phyloP scores from a whole-genome alignment of 352 stramenopile species.

The Globisporangium cederbergense region DNA sequence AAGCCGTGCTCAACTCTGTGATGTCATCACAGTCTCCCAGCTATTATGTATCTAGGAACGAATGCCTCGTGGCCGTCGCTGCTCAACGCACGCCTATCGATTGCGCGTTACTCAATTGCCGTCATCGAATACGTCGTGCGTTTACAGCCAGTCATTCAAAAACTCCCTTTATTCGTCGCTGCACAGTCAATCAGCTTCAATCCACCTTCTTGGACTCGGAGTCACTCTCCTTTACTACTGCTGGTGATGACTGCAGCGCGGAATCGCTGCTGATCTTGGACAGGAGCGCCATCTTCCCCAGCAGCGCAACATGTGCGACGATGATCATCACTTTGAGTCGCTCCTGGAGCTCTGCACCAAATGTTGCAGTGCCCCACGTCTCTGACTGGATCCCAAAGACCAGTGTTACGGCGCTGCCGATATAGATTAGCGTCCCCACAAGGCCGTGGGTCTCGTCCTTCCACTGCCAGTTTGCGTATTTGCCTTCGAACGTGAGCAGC shows the following conservation, averaged over 20 bases:
- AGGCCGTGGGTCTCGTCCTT: conserved; percentile 69
- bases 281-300: conserved; percentile 16
- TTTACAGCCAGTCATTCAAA: no score
- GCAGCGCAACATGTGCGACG: conserved; percentile 43
- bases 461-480: conserved; percentile 60
- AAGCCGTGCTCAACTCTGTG: not conserved
- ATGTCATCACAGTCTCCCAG: not conserved
- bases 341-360: conserved; percentile 36
- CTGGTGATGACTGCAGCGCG: not conserved
- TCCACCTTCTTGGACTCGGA: not conserved
- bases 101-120: not conserved
- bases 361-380: conserved; percentile 25
- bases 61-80: no score
- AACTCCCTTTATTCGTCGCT: no score
- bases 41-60: not conserved
- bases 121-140: not conserved
- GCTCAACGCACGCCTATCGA: no score
- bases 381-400: conserved; percentile 48
- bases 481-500: conserved; percentile 57
- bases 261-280: not conserved
- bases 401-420: conserved; percentile 39
- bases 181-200: not conserved
- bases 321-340: conserved; percentile 40
- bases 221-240: not conserved
- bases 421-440: conserved; percentile 55